phyloP scores from a whole-genome alignment of 2,329 filamentous ascomycete species.

The Neonectria neomacrospora region DNA sequence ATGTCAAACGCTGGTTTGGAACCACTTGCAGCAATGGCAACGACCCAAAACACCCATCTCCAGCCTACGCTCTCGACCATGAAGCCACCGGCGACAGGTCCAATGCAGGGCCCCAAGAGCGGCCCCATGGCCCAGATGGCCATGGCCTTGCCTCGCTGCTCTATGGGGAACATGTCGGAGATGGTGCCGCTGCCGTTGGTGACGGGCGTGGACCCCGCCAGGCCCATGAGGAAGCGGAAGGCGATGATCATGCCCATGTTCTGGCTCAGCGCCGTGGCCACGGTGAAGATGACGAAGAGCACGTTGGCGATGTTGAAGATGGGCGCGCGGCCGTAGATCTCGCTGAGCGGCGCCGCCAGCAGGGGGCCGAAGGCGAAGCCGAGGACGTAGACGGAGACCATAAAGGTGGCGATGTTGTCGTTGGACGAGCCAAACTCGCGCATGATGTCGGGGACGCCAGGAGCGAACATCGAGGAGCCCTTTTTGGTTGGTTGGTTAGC shows the following conservation, averaged over 20 bases:
- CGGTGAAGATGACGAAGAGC: slow-evolving; percentile 64
- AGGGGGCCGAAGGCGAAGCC: slow-evolving; percentile 69
- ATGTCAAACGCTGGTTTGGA: accelerated
- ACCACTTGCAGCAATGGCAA: slow-evolving; percentile 44
- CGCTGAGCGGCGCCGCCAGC: slow-evolving; percentile 70
- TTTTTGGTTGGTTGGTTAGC: slow-evolving; percentile 25
- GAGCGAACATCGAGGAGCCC: slow-evolving; percentile 48
- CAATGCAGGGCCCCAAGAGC: slow-evolving; percentile 66
- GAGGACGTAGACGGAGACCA: slow-evolving; percentile 59
- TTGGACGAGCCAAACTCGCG: slow-evolving; percentile 54
- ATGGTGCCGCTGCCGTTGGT: slow-evolving; percentile 75
- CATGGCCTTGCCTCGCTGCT: slow-evolving; percentile 71
- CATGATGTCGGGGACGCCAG: slow-evolving; percentile 59
- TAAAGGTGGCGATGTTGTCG: slow-evolving; percentile 54
- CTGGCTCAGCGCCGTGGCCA: slow-evolving; percentile 60
- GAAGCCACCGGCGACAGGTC: slow-evolving; percentile 58
- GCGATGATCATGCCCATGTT: slow-evolving; percentile 72
- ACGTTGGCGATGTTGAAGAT: slow-evolving; percentile 55
- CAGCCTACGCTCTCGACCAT: slow-evolving; percentile 56
- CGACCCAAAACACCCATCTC: slow-evolving; percentile 58
- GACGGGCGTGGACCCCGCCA: slow-evolving; percentile 70
- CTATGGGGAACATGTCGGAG: slow-evolving; percentile 70
- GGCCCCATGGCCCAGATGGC: slow-evolving; percentile 73
- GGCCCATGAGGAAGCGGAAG: slow-evolving; percentile 69
- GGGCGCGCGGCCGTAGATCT: slow-evolving; percentile 67